Evolutionary conservation across 208 protist genomes (phyloP), one percentile per base, ranked within the genome.

Genomic region (Blastocrithidia nonstop): DNA sequence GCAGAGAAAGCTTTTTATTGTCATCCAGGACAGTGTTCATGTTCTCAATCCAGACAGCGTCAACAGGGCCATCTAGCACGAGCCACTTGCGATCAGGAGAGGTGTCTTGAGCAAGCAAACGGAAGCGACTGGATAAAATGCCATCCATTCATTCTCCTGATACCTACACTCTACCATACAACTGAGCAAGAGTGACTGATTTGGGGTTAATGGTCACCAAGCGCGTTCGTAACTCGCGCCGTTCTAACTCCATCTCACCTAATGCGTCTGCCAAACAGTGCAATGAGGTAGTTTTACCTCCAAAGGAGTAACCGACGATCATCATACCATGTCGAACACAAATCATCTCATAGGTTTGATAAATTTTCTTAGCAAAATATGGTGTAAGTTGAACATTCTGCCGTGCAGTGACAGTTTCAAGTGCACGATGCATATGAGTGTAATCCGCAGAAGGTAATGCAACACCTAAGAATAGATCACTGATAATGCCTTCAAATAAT

Each of bases 21-120:
- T 98, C 96, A 61, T 98, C 96, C 9, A 98, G 80, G 19, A 98
- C 95, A 15, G 96, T 98, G 77, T 98, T 98, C 95, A 99, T 97
- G 64, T 97, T 98, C 67, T 99, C 97, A 77, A 99, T 99, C 97
- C 97, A 99, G 33, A 98, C 71, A n/a, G 97, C 94, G 62, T 99
- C 97, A 6, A 99, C 97, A 22, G 96, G 97, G 47, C 95, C 95
- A 39, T 98, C 95, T 11, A 97, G 87, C 11, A 98, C 76, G 37
- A 98, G 68, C 93, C 93, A 98, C 58, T 96, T 94, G 40, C 88
- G 73, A 39, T 94, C 82, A 13, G 55, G 49, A 9, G 85, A 80
- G 8, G 71, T 70, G 47, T 94, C 75, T 53, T 89, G 57, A 22
- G 84, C 75, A 24, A 87, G 66, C 19, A 76, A 66, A 31, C 95